Conservation (phyloP, 768 basidiomycete genomes). For the Terana coerulea region DNA sequence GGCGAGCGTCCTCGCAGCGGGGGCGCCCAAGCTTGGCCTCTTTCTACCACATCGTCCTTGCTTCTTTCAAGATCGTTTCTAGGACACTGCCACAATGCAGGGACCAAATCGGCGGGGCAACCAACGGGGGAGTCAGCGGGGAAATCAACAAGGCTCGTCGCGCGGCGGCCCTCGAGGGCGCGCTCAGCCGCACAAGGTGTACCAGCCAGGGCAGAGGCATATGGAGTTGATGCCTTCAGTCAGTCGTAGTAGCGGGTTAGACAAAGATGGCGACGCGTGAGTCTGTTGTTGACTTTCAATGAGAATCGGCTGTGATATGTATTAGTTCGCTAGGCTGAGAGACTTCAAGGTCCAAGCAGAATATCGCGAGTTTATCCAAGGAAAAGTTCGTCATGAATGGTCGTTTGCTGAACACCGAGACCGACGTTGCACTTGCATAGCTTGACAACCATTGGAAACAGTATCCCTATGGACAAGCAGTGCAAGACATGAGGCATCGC, state of each 20-base stretch:
- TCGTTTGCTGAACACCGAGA: background rate
- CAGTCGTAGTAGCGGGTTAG: slow-evolving; percentile 73
- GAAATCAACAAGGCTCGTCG: no score
- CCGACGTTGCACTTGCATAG: slow-evolving; percentile 26
- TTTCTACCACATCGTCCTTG: background rate
- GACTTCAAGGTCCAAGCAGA: slow-evolving; percentile 57
- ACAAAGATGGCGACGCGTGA: slow-evolving; percentile 73
- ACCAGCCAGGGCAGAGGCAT: slow-evolving; percentile 27
- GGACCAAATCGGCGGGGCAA: no score
- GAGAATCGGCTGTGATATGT: slow-evolving; percentile 26
- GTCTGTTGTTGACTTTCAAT: slow-evolving; percentile 22
- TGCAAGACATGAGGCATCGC: slow-evolving; percentile 22
- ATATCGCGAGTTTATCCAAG: slow-evolving; percentile 60
- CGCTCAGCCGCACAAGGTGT: slow-evolving; percentile 13
- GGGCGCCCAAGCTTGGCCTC: background rate
- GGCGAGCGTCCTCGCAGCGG: background rate
- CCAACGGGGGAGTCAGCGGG: no score
- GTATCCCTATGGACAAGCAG: slow-evolving; percentile 25
- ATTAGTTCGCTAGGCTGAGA: slow-evolving; percentile 51
- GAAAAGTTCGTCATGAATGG: slow-evolving; percentile 45
- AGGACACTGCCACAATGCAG: no score
- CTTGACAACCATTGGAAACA: slow-evolving; percentile 44
- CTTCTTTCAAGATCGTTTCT: no score
- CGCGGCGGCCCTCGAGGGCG: no score
- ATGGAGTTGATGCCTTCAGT: slow-evolving; percentile 71